Evolutionary conservation across 1,284 basidiomycete genomes (phyloP).

Genomic region (Trichosporon coremiiforme): DNA sequence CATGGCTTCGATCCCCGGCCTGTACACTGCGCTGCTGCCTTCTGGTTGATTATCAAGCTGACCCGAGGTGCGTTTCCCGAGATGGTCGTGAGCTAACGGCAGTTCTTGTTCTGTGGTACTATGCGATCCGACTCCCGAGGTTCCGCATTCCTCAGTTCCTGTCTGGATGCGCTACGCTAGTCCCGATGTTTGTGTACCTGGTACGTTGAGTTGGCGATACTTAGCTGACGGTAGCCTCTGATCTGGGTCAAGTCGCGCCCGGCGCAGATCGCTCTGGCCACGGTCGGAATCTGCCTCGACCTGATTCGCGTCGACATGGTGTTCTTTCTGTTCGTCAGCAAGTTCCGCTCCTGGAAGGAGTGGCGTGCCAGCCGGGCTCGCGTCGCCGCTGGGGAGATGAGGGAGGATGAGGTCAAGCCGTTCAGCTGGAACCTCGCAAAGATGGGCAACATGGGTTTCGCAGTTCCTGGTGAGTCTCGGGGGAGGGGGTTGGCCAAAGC

Average conservation of each 20-base stretch:
- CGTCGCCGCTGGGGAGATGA: conserved; percentile 18
- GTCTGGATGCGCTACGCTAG: conserved; percentile 37
- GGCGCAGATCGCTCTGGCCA: conserved; percentile 42
- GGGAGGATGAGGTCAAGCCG: conserved; percentile 2
- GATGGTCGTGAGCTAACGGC: conserved; percentile 24
- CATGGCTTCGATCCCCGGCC: conserved; percentile 20
- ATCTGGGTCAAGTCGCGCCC: conserved; percentile 42
- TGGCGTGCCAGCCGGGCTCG: background rate
- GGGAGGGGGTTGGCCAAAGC: background rate
- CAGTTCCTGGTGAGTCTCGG: conserved; percentile 40
- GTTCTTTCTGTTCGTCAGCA: conserved; percentile 31
- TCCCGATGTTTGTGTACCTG: conserved; percentile 52
- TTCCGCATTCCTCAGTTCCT: conserved; percentile 47
- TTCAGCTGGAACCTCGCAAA: conserved; percentile 16
- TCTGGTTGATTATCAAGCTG: conserved; percentile 47
- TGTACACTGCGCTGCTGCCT: conserved; percentile 40
- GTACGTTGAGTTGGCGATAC: conserved; percentile 28
- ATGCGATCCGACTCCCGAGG: conserved; percentile 46
- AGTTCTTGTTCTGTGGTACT: conserved; percentile 37
- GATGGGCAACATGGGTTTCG: conserved; percentile 33
- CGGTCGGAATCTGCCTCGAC: conserved; percentile 39
- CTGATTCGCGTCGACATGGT: conserved; percentile 35
- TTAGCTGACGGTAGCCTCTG: conserved; percentile 38
- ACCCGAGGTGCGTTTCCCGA: conserved; percentile 33
- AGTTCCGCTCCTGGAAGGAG: conserved; percentile 8